Evolutionary conservation across 2,329 filamentous ascomycete species (phyloP).

Genomic region (Nigrospora osmanthi): DNA sequence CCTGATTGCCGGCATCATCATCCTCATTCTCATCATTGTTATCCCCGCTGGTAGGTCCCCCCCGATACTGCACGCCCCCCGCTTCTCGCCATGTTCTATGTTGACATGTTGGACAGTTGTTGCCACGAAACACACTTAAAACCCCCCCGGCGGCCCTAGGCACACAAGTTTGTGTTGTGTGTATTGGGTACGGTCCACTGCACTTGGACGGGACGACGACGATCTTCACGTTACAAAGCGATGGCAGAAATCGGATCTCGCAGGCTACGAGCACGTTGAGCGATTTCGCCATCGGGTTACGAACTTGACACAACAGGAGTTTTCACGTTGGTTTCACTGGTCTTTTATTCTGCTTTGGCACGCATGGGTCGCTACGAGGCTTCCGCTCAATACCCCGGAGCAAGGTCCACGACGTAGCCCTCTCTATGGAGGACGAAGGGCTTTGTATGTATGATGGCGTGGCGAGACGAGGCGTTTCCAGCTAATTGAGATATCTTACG

Average conservation of each 20-base stretch:
- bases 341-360: conserved; percentile 22
- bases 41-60: conserved; percentile 71
- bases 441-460: conserved; percentile 37
- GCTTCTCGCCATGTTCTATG: not conserved
- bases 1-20: conserved; percentile 81
- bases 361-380: conserved; percentile 15
- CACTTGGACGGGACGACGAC: conserved; percentile 9
- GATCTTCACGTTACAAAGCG: conserved; percentile 8
- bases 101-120: conserved; percentile 28
- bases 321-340: conserved; percentile 22
- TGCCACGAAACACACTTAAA: conserved; percentile 30
- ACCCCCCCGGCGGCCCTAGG: conserved; percentile 11
- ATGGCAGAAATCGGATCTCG: conserved; percentile 21
- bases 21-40: conserved; percentile 89
- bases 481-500: conserved; percentile 33
- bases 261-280: conserved; percentile 23
- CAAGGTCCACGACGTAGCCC: conserved; percentile 6
- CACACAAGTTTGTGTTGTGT: not conserved
- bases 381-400: conserved; percentile 12
- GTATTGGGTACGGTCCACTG: conserved; percentile 17
- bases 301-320: conserved; percentile 21
- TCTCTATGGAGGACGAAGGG: conserved; percentile 13
- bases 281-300: conserved; percentile 17
- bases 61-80: no score
- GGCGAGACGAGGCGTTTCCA: conserved; percentile 37